Percentiles rank a stretch among this genome's conserved stretches.
Conservation (phyloP, 495 filamentous ascomycete species). For the Aspergillus bridgeri region DNA sequence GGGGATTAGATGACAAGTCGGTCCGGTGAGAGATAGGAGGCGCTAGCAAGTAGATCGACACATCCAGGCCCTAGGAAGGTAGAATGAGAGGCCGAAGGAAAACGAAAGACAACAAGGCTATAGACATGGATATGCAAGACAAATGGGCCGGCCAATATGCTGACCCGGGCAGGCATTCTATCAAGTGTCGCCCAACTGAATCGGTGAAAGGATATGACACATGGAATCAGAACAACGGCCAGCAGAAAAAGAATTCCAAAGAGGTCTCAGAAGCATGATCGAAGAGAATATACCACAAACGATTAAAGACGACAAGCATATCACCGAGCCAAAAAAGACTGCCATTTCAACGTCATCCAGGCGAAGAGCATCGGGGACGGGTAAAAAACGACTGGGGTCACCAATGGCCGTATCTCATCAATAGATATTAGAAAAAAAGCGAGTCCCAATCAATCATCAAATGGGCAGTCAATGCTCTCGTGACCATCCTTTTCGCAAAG, state of each 20-base stretch:
- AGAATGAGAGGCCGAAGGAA: too few relatives aligned
- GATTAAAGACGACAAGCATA: neutral
- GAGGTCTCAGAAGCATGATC: neutral
- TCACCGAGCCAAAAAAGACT: neutral
- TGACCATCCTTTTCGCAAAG: conserved; percentile 95
- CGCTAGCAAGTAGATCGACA: too few relatives aligned
- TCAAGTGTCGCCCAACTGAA: neutral
- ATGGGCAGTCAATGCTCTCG: conserved; percentile 90
- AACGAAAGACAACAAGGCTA: neutral
- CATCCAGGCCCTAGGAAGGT: too few relatives aligned
- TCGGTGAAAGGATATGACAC: neutral
- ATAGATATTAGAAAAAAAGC: conserved; percentile 5
- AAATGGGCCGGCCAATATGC: neutral
- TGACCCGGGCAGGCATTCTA: neutral
- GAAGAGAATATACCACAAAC: neutral
- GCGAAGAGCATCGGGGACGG: neutral
- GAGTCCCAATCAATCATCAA: conserved; percentile 67
- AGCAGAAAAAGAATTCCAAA: neutral
- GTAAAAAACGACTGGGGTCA: conserved; percentile 1
- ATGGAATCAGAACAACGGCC: neutral
- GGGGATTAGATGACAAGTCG: neutral
- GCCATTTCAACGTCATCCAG: conserved; percentile 16
- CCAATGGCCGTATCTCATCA: conserved; percentile 9
- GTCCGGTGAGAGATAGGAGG: neutral
- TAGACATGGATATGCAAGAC: neutral